phyloP scores from a whole-genome alignment of 164 flowering plant species.

The Akebia trifoliata region DNA sequence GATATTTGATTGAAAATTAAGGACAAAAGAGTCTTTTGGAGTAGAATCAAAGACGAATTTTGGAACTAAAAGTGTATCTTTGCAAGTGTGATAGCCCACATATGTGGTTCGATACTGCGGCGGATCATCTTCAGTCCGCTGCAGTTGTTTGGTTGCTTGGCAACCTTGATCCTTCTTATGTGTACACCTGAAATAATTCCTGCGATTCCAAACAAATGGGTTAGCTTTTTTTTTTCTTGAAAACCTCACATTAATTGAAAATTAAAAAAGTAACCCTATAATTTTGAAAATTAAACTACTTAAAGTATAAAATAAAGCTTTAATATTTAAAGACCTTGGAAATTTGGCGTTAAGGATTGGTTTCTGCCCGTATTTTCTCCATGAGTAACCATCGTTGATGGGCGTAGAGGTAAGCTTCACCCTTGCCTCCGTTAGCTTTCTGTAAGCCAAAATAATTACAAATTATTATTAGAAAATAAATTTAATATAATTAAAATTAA shows the following conservation, averaged over 20 bases:
- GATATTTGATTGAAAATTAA: conserved; percentile 16
- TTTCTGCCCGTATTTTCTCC: conserved; percentile 83
- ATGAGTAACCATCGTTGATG: conserved; percentile 41
- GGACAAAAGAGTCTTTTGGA: conserved; percentile 5
- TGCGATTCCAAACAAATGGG: conserved; percentile 5
- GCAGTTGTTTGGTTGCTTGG: conserved; percentile 35
- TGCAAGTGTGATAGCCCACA: conserved; percentile 59
- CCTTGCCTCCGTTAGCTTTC: conserved; percentile 13
- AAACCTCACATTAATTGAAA: neutral
- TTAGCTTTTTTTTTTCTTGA: neutral
- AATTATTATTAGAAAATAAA: neutral
- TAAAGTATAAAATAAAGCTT: neutral
- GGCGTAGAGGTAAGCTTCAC: conserved; percentile 7
- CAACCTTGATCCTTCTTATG: conserved; percentile 39
- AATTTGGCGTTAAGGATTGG: conserved; percentile 42
- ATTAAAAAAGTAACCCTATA: no score
- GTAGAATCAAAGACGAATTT: conserved; percentile 16
- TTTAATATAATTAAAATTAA: neutral
- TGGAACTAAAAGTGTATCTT: conserved; percentile 17
- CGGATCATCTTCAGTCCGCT: conserved; percentile 26
- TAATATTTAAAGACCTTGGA: conserved; percentile 40
- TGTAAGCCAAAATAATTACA: neutral
- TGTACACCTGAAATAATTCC: conserved; percentile 50
- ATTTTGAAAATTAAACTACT: neutral
- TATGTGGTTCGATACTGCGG: conserved; percentile 37